These are phyloP conservation scores for Apophysomyces elegans DNA, from an alignment of 371 early-diverging fungal species.

Conservation along the genomic window DNA sequence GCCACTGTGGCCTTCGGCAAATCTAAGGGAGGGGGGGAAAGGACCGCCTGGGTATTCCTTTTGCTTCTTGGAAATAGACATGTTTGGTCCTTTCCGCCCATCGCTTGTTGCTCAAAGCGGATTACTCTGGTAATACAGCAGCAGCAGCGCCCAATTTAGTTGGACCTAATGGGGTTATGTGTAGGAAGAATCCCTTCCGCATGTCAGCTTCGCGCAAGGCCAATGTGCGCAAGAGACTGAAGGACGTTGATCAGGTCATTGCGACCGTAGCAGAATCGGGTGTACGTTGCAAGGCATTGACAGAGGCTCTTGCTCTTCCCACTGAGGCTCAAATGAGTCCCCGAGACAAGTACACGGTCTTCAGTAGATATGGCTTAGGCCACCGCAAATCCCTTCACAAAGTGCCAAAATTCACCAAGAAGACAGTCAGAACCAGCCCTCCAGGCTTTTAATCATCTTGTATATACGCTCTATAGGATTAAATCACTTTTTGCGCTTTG, in stretches of 20 bases:
- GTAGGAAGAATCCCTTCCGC: slow-evolving; percentile 78
- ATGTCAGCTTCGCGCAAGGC: slow-evolving; percentile 93
- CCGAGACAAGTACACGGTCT: slow-evolving; percentile 93
- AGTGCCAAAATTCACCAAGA: slow-evolving; percentile 95
- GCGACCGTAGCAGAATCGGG: slow-evolving; percentile 84
- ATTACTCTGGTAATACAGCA: slow-evolving; percentile 63
- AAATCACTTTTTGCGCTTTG: slow-evolving; percentile 8
- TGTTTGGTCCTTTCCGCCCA: slow-evolving; percentile 82
- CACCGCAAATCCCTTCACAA: slow-evolving; percentile 95
- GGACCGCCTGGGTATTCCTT: not conserved
- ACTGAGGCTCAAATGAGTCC: slow-evolving; percentile 86
- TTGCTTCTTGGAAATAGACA: slow-evolving; percentile 28
- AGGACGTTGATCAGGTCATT: slow-evolving; percentile 89
- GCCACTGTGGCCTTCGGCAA: not conserved
- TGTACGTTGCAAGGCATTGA: slow-evolving; percentile 87
- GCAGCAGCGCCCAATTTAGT: not conserved
- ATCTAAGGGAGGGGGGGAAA: not conserved
- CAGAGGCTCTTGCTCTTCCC: slow-evolving; percentile 74
- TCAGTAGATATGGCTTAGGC: slow-evolving; percentile 77
- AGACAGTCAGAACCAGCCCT: slow-evolving; percentile 83
- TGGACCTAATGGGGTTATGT: too few species aligned
- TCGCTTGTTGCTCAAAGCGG: slow-evolving; percentile 72
- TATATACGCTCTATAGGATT: slow-evolving; percentile 5
- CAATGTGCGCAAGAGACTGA: slow-evolving; percentile 91
- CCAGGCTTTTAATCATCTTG: slow-evolving; percentile 63